Evolutionary conservation across 352 stramenopile genomes (phyloP).

Genomic region (Plasmopara viticola): DNA sequence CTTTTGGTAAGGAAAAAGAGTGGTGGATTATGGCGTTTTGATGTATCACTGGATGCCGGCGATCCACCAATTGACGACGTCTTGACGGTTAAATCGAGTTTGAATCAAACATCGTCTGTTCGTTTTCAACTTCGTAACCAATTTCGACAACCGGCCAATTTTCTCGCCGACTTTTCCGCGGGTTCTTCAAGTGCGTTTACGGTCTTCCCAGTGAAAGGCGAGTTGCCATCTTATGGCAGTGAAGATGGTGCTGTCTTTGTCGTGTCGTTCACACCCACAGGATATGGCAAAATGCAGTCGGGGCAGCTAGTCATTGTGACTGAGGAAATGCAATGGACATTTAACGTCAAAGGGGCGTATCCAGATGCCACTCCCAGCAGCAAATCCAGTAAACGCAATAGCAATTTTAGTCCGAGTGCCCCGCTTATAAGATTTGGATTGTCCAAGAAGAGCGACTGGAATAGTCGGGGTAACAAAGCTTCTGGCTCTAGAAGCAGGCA

Average conservation of each 20-base stretch:
- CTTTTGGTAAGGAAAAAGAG: slow-evolving; percentile 75
- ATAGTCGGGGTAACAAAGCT: slow-evolving; percentile 4
- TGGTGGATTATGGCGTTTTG: slow-evolving; percentile 84
- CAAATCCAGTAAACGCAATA: slow-evolving; percentile 26
- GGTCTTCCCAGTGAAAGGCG: slow-evolving; percentile 72
- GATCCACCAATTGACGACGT: slow-evolving; percentile 84
- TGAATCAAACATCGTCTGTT: slow-evolving; percentile 83
- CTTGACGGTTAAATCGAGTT: slow-evolving; percentile 78
- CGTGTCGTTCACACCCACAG: slow-evolving; percentile 87
- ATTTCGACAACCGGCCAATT: slow-evolving; percentile 62
- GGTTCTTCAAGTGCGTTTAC: slow-evolving; percentile 86
- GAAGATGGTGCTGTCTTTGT: slow-evolving; percentile 71
- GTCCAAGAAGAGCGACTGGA: slow-evolving; percentile 2
- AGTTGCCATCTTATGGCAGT: slow-evolving; percentile 69
- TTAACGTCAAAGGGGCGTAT: slow-evolving; percentile 86
- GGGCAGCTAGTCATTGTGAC: slow-evolving; percentile 84
- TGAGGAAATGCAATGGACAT: slow-evolving; percentile 91
- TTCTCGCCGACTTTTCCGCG: slow-evolving; percentile 83
- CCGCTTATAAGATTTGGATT: slow-evolving; percentile 17
- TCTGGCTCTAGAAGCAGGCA: not conserved
- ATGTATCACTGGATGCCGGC: slow-evolving; percentile 70
- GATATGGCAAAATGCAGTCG: slow-evolving; percentile 89
- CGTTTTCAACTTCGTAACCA: slow-evolving; percentile 87
- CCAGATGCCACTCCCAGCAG: slow-evolving; percentile 47
- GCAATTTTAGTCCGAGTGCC: slow-evolving; percentile 42